A percentile compares a stretch with the other conserved stretches of the same genome.
Evolutionary conservation across 129 eudicot genomes (phyloP).

Genomic region (Escallonia rubra): DNA sequence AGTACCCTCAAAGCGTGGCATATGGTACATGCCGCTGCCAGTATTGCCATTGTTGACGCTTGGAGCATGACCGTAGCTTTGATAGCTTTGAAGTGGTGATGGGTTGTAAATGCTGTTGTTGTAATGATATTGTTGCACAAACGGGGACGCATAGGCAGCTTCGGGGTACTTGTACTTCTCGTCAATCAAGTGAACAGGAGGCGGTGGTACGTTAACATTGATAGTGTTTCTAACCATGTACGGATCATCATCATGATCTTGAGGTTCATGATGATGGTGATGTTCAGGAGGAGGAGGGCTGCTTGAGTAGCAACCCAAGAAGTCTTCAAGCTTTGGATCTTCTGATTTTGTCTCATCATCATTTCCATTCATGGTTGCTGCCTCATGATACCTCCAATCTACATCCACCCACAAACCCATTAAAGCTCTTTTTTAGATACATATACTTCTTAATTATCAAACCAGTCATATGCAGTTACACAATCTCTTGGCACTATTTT

Average conservation of each 20-base stretch:
- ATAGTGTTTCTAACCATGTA: slow-evolving; percentile 1
- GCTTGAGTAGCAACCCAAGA: slow-evolving; percentile 51
- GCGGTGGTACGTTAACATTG: slow-evolving; percentile 43
- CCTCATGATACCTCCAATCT: slow-evolving; percentile 55
- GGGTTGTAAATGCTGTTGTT: neutral
- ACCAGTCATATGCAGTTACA: no score
- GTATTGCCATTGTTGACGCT: no score
- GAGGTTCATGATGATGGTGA: slow-evolving; percentile 5
- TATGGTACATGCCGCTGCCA: slow-evolving; percentile 4
- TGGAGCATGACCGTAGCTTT: slow-evolving; percentile 5
- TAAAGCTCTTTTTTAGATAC: no score
- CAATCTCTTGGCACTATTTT: no score
- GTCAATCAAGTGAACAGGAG: neutral
- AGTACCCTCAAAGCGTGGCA: slow-evolving; percentile 26
- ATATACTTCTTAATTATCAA: no score
- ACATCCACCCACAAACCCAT: neutral
- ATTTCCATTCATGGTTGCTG: neutral
- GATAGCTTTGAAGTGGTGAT: slow-evolving; percentile 8
- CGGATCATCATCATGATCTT: neutral
- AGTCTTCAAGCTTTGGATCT: slow-evolving; percentile 74
- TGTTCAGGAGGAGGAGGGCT: slow-evolving; percentile 22
- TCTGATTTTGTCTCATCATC: slow-evolving; percentile 8
- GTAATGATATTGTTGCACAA: neutral
- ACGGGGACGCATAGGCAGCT: no score
- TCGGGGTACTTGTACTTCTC: no score